These are phyloP conservation scores for Daedalea quercina DNA, from an alignment of 768 basidiomycete genomes.

Conservation along the genomic window DNA sequence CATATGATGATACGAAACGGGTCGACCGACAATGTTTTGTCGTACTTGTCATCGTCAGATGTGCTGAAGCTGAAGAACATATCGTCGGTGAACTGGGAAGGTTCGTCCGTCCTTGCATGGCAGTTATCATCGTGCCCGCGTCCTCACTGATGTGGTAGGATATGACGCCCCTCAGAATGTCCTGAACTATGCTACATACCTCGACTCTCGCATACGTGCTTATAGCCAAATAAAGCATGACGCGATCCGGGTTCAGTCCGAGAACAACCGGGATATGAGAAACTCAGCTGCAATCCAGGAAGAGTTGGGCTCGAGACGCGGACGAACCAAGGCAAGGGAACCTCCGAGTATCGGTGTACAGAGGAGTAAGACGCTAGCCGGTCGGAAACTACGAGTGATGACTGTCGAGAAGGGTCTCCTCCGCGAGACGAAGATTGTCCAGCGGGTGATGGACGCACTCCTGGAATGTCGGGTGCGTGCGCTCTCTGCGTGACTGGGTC, in stretches of 20 bases:
- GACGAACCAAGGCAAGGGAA: constrained; percentile 12
- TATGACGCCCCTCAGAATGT: constrained; percentile 84
- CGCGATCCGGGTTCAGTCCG: constrained; percentile 87
- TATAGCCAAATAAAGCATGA: constrained; percentile 93
- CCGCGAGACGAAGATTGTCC: constrained; percentile 87
- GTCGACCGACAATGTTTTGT: constrained; percentile 88
- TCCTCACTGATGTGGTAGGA: constrained; percentile 38
- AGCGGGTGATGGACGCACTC: constrained; percentile 82
- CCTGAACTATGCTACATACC: constrained; percentile 80
- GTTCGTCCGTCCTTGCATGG: constrained; percentile 33
- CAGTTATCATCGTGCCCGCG: background rate
- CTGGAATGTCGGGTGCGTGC: constrained; percentile 78
- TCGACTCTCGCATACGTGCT: constrained; percentile 81
- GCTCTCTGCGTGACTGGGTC: background rate
- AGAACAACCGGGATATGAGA: constrained; percentile 83
- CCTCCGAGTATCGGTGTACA: constrained; percentile 14
- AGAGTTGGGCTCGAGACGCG: constrained; percentile 23
- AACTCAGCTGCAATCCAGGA: constrained; percentile 60
- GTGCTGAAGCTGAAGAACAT: constrained; percentile 80
- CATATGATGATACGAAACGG: constrained; percentile 97
- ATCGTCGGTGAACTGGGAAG: constrained; percentile 81
- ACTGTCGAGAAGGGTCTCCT: constrained; percentile 94
- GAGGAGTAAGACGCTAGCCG: constrained; percentile 73
- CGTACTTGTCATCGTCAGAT: constrained; percentile 75
- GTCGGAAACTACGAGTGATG: constrained; percentile 82